Conservation (phyloP, 2,329 filamentous ascomycete genomes). For the Paraconiothyrium sp. region DNA sequence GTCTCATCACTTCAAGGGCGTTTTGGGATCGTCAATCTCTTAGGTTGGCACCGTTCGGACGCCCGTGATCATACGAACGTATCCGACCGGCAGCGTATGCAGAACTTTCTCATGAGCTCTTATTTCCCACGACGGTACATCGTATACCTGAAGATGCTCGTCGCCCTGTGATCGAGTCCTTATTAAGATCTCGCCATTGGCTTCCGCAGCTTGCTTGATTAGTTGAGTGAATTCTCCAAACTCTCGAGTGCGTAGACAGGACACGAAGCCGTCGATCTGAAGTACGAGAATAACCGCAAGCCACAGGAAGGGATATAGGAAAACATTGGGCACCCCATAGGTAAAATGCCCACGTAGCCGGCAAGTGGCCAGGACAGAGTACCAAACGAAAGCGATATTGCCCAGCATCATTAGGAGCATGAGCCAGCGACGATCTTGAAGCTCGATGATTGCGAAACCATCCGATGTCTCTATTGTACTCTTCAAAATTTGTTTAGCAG, state of each 20-base stretch:
- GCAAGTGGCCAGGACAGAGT: neutral
- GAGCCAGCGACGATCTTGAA: constrained; percentile 67
- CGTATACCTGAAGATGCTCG: neutral
- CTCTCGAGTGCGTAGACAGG: constrained; percentile 72
- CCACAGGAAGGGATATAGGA: constrained; percentile 58
- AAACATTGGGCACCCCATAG: neutral
- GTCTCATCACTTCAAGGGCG: neutral
- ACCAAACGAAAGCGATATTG: constrained; percentile 49
- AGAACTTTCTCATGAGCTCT: constrained; percentile 6
- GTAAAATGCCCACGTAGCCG: constrained; percentile 49
- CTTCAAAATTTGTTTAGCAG: constrained; percentile 68
- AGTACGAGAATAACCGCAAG: constrained; percentile 71
- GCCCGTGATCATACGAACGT: constrained; percentile 10
- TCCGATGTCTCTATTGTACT: constrained; percentile 72
- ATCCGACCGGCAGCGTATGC: constrained; percentile 12
- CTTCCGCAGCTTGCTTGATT: constrained; percentile 10
- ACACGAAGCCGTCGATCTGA: constrained; percentile 74
- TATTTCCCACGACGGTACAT: constrained; percentile 3
- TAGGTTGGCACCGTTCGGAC: constrained; percentile 3
- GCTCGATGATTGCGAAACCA: constrained; percentile 76
- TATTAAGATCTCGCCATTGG: neutral
- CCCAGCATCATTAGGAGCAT: constrained; percentile 44
- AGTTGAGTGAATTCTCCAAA: constrained; percentile 70
- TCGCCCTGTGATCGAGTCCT: neutral
- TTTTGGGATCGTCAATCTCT: neutral